Conservation (phyloP, 177 flowering plant species). For the Vitis hybrid region DNA sequence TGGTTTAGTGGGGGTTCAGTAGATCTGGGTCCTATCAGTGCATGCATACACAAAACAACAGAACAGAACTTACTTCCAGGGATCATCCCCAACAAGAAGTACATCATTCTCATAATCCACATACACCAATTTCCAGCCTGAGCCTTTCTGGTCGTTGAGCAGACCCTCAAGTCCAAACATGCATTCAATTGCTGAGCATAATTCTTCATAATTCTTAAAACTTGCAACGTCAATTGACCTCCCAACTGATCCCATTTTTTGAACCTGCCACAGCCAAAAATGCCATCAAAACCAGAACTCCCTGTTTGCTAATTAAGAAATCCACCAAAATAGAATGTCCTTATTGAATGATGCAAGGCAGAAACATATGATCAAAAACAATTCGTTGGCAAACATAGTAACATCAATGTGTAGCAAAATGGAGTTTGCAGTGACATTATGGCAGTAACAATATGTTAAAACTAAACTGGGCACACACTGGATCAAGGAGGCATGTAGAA, state of each 20-base stretch:
- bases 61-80: constrained; percentile 88
- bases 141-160: constrained; percentile 72
- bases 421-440: background rate
- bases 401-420: background rate
- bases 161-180: constrained; percentile 95
- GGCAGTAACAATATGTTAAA: background rate
- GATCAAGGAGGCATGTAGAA: background rate
- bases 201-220: constrained; percentile 76
- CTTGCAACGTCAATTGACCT: constrained; percentile 91
- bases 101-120: constrained; percentile 97
- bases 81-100: constrained; percentile 99
- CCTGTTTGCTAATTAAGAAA: background rate
- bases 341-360: background rate
- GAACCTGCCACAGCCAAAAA: constrained; percentile 56
- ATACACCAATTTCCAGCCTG: constrained; percentile 92
- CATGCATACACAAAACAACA: too few species aligned
- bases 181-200: constrained; percentile 74
- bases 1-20: too few species aligned
- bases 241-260: constrained; percentile 96
- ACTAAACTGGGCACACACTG: background rate
- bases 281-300: too few species aligned
- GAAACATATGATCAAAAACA: background rate
- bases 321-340: background rate
- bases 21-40: too few species aligned
- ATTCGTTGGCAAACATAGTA: background rate